A percentile compares a stretch with the other conserved stretches of the same genome.
Evolutionary conservation across 768 basidiomycete genomes (phyloP).

Genomic region (Termitomyces sp.): DNA sequence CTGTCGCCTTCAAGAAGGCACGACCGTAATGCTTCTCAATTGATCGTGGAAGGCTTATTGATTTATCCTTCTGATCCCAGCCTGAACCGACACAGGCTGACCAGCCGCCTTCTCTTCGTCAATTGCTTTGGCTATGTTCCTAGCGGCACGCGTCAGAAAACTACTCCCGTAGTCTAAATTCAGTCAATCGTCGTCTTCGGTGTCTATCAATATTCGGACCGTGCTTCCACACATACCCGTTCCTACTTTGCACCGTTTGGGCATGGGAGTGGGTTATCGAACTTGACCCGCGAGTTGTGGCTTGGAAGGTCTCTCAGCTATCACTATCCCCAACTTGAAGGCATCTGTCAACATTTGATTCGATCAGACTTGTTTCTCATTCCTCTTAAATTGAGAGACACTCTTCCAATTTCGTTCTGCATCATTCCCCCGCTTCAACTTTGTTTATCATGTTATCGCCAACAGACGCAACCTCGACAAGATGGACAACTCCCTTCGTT

Average conservation of each 20-base stretch:
- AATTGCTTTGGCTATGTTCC: slow-evolving; percentile 14
- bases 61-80: slow-evolving; percentile 13
- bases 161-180: slow-evolving; percentile 20
- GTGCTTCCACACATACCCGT: slow-evolving; percentile 10
- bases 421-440: slow-evolving; percentile 1
- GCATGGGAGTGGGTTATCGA: slow-evolving; percentile 5
- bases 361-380: slow-evolving; percentile 11
- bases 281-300: slow-evolving; percentile 3
- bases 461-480: slow-evolving; percentile 1
- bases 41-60: slow-evolving; percentile 14
- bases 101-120: slow-evolving; percentile 16
- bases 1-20: slow-evolving; percentile 8
- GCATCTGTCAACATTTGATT: slow-evolving; percentile 7
- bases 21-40: slow-evolving; percentile 11
- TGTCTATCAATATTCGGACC: slow-evolving; percentile 13
- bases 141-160: slow-evolving; percentile 22
- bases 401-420: not conserved
- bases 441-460: slow-evolving; percentile 4
- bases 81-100: slow-evolving; percentile 14
- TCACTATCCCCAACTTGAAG: slow-evolving; percentile 6
- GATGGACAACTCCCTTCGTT: slow-evolving; percentile 10
- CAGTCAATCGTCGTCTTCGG: slow-evolving; percentile 18
- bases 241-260: slow-evolving; percentile 5
- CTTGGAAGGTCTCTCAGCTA: slow-evolving; percentile 3
- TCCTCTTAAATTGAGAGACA: slow-evolving; percentile 14